Evolutionary conservation across 768 basidiomycete genomes (phyloP).

Genomic region (Pholiota microspora): DNA sequence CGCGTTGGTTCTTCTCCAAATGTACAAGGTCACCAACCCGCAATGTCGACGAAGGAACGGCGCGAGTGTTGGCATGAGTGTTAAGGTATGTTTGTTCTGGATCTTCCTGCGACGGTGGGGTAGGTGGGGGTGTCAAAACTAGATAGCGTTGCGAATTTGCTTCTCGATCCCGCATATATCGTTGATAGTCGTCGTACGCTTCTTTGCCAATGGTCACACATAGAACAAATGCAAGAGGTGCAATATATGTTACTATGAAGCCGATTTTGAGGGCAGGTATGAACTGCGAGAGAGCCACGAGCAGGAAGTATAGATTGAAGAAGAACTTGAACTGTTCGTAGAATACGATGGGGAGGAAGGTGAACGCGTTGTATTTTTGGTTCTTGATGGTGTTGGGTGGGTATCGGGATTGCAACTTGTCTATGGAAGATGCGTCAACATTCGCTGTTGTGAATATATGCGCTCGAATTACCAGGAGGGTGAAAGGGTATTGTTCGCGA

Average conservation of each 20-base stretch:
- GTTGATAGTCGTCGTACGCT: slow-evolving; percentile 97
- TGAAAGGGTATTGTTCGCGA: slow-evolving; percentile 78
- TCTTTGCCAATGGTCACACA: slow-evolving; percentile 98
- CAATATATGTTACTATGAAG: slow-evolving; percentile 93
- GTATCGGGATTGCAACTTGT: slow-evolving; percentile 67
- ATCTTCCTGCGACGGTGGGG: slow-evolving; percentile 30
- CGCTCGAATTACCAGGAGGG: slow-evolving; percentile 48
- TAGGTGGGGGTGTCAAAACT: slow-evolving; percentile 59
- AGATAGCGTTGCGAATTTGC: slow-evolving; percentile 94
- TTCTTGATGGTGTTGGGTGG: slow-evolving; percentile 94
- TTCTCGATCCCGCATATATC: slow-evolving; percentile 86
- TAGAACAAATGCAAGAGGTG: slow-evolving; percentile 93
- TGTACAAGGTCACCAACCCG: slow-evolving; percentile 89
- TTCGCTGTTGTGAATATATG: background rate
- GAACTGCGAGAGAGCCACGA: slow-evolving; percentile 96
- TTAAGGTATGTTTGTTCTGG: slow-evolving; percentile 42
- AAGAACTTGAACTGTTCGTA: slow-evolving; percentile 99
- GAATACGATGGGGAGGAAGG: slow-evolving; percentile 96
- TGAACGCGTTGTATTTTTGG: slow-evolving; percentile 96
- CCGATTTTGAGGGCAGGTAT: slow-evolving; percentile 95
- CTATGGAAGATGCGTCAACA: slow-evolving; percentile 31
- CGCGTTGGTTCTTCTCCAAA: slow-evolving; percentile 95
- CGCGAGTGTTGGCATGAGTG: slow-evolving; percentile 56
- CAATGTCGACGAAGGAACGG: slow-evolving; percentile 84
- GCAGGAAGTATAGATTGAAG: slow-evolving; percentile 97